phyloP scores from a whole-genome alignment of 1,139 yeast species.

The Magnusiomyces tetraspermus region DNA sequence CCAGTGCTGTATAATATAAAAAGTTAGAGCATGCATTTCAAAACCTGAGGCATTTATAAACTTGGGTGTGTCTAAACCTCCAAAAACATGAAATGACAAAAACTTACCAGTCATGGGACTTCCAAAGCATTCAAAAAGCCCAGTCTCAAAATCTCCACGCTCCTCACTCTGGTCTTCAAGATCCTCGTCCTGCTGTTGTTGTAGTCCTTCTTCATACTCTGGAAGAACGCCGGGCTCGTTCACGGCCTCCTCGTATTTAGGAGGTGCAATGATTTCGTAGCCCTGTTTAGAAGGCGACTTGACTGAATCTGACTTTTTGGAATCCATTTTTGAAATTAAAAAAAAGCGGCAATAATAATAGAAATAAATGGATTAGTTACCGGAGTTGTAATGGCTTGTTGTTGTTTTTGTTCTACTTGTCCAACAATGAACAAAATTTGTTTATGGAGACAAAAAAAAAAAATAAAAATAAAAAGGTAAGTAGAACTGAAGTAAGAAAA shows the following conservation, averaged over 20 bases:
- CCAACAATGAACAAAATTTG: too few species aligned
- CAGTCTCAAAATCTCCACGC: background rate
- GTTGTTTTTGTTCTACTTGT: too few species aligned
- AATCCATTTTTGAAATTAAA: background rate
- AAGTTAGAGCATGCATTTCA: background rate
- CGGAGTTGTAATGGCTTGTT: too few species aligned
- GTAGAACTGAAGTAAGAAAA: too few species aligned
- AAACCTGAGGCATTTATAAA: background rate
- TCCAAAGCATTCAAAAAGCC: background rate
- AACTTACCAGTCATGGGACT: slow-evolving; percentile 1
- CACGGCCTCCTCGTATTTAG: slow-evolving; percentile 1
- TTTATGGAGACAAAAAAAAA: too few species aligned
- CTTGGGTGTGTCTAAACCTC: background rate
- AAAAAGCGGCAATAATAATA: background rate
- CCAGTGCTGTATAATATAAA: background rate
- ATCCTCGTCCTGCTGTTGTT: too few species aligned
- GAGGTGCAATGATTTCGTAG: slow-evolving; percentile 1
- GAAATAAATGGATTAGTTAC: too few species aligned
- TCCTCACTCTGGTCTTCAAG: background rate
- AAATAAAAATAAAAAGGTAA: too few species aligned
- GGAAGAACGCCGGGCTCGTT: background rate
- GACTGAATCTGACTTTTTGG: background rate
- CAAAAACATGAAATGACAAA: background rate
- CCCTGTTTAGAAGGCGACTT: background rate
- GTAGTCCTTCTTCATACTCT: background rate